Evolutionary conservation across 1,284 basidiomycete genomes (phyloP), one percentile per base, ranked within the genome.

Genomic region (Ustilago curta): DNA sequence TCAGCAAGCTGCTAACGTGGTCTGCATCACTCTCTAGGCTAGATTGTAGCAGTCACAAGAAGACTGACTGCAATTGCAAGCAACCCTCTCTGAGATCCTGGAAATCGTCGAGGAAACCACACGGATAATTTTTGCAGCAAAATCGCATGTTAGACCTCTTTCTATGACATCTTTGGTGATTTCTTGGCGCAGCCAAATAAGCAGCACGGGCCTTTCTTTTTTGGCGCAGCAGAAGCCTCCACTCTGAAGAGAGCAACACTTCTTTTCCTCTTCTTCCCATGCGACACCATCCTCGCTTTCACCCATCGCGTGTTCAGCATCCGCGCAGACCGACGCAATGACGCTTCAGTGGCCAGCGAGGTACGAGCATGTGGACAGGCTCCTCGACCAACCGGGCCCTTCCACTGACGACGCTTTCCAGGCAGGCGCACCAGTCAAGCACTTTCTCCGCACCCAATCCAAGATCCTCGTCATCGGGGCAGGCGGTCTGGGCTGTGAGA

Each of bases 401-500:
- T 73, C 65, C 21, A 81, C 80, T 29, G 75, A 81, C 40, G 75
- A 73, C 8, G 51, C 66, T 8, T 81, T 81, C 53, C 62, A 74
- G 47, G 57, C 78, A 8, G 79, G 78, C 23, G 32, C 63, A 4
- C 23, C 68, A 92, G 92, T 94, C 45, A 97, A 97, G 85, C 87
- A 90, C 57, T 97, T 97, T 80, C 87, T 99, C 16, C 87, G 93
- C 58, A 89, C 90, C 51, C 87, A 92, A 76, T 92, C 91, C 86
- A 97, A 97, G 88, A 91, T 98, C 77, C 90, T 99, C 49, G 96
- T 99, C 73, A 98, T 99, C 78, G 97, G 80, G 19, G 79, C 77
- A 1, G 83, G 83, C 19, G 83, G 83, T 3, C 76, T 84, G 4
- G 83, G 83, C 12, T 84, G 83, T 67, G 83, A 84, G 58, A 83